phyloP scores from a whole-genome alignment of 306 rosid species.

The Prunus mume region DNA sequence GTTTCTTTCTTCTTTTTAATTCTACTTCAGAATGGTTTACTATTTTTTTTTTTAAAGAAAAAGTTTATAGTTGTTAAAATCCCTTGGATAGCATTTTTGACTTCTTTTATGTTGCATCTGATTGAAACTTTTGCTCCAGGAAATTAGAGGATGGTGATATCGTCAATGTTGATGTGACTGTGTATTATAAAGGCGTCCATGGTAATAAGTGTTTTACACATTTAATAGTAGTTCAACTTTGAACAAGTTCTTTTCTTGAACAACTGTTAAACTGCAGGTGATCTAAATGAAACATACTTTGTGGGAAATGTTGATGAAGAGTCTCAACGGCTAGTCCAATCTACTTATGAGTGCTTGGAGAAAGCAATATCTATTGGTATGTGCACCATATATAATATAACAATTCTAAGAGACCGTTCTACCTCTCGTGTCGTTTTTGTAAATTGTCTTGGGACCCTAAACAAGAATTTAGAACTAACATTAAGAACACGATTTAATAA shows the following conservation, averaged over 20 bases:
- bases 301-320: slow-evolving; percentile 96
- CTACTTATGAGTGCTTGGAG: slow-evolving; percentile 90
- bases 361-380: slow-evolving; percentile 93
- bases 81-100: background rate
- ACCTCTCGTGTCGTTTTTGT: background rate
- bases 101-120: background rate
- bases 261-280: slow-evolving; percentile 49
- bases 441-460: background rate
- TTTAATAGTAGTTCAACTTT: background rate
- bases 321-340: slow-evolving; percentile 63
- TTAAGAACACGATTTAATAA: background rate
- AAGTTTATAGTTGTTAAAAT: background rate
- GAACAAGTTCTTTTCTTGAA: background rate
- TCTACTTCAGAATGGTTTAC: background rate
- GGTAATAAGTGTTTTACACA: slow-evolving; percentile 39
- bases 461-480: background rate
- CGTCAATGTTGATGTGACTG: slow-evolving; percentile 83
- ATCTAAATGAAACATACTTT: slow-evolving; percentile 92
- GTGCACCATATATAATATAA: slow-evolving; percentile 7
- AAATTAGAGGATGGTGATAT: slow-evolving; percentile 95
- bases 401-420: background rate
- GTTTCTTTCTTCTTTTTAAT: background rate
- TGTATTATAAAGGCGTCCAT: slow-evolving; percentile 88
- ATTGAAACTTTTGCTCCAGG: slow-evolving; percentile 45
- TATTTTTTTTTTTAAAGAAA: no score